A percentile compares a stretch with the other conserved stretches of the same genome.
phyloP scores from a whole-genome alignment of 129 eudicot genomes.

The Helichrysum umbraculigerum region DNA sequence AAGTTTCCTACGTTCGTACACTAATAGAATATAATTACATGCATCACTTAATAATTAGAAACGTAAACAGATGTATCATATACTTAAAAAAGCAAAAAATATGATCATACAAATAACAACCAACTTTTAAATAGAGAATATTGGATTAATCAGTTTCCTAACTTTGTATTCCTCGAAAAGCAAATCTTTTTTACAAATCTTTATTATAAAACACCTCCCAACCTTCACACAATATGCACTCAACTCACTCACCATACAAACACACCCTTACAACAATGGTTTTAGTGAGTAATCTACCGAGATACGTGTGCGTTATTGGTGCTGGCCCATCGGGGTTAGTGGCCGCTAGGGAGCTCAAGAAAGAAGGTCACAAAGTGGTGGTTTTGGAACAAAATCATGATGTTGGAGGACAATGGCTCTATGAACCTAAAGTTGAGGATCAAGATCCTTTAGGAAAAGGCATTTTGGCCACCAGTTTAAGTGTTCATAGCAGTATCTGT shows the following conservation, averaged over 20 bases:
- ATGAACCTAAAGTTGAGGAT: constrained; percentile 62
- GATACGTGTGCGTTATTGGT: constrained; percentile 77
- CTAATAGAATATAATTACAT: constrained; percentile 30
- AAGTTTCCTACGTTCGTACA: constrained; percentile 29
- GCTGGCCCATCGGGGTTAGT: constrained; percentile 92
- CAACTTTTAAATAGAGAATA: constrained; percentile 19
- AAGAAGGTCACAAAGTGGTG: constrained; percentile 80
- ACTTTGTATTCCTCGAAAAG: constrained; percentile 26
- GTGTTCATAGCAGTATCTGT: constrained; percentile 77
- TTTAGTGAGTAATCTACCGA: constrained; percentile 32
- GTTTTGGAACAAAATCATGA: constrained; percentile 86
- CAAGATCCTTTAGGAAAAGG: constrained; percentile 67
- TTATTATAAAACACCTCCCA: constrained; percentile 40
- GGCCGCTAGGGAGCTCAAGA: constrained; percentile 79
- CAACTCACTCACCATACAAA: constrained; percentile 23
- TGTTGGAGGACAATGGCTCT: constrained; percentile 95
- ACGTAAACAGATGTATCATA: constrained; percentile 25
- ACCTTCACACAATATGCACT: constrained; percentile 38
- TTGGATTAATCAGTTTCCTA: constrained; percentile 12
- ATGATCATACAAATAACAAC: constrained; percentile 25
- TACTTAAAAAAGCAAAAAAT: constrained; percentile 7
- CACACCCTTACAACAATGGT: constrained; percentile 40
- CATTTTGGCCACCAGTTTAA: constrained; percentile 12
- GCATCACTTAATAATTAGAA: constrained; percentile 17
- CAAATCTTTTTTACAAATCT: constrained; percentile 26